Percentiles rank a stretch among this genome's conserved stretches.
phyloP scores from a whole-genome alignment of 495 filamentous ascomycete genomes.

The Tuber borchii region DNA sequence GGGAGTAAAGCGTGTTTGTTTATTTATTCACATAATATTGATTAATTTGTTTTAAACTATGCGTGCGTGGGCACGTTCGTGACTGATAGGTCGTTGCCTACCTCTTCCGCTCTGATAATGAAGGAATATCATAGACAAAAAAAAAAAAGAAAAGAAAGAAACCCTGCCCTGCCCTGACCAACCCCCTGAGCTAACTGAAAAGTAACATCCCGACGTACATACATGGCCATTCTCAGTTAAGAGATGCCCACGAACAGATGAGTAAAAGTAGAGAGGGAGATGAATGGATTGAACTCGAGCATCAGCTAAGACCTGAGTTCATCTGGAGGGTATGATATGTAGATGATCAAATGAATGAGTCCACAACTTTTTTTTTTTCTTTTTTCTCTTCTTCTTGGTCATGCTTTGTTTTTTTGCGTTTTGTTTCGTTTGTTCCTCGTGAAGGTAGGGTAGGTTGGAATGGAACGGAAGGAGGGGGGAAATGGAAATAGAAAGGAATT shows the following conservation, averaged over 20 bases:
- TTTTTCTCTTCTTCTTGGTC: neutral
- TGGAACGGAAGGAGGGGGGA: neutral
- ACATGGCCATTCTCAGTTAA: constrained; percentile 1
- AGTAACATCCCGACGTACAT: neutral
- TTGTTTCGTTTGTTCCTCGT: neutral
- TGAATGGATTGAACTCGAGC: neutral
- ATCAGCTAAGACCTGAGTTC: neutral
- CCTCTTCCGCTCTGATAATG: neutral
- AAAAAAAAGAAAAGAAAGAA: neutral
- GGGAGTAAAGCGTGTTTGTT: neutral
- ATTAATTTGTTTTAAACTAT: neutral
- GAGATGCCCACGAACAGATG: neutral
- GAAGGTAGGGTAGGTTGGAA: neutral
- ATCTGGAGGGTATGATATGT: neutral
- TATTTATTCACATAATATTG: neutral
- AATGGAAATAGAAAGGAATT: neutral
- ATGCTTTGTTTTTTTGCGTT: neutral
- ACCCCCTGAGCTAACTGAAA: neutral
- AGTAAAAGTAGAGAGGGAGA: neutral
- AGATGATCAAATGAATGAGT: constrained; percentile 1
- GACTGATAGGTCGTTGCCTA: neutral
- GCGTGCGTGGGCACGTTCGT: neutral
- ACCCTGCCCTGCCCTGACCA: neutral
- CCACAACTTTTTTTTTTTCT: neutral
- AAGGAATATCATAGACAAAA: neutral